Percentiles rank a stretch among this genome's conserved stretches.
Evolutionary conservation across 345 rosid species (phyloP).

Genomic region (Eucalyptus cladocalyx): DNA sequence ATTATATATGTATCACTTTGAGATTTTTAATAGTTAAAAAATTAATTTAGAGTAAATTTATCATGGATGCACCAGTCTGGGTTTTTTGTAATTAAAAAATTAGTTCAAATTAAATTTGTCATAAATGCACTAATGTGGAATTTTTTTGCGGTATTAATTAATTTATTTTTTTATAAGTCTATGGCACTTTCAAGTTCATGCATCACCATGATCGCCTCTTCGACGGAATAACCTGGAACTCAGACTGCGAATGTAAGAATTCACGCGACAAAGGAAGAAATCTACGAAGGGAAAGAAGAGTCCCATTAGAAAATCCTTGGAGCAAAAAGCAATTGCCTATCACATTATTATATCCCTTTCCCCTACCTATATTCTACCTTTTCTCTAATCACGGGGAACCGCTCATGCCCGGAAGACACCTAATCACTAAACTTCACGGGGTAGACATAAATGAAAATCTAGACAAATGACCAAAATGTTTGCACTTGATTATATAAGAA

Average conservation of each 20-base stretch:
- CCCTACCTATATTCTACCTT: background rate
- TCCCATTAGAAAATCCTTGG: background rate
- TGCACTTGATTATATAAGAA: background rate
- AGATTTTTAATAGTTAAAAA: too few species aligned
- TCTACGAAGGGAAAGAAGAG: background rate
- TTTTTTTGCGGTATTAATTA: too few species aligned
- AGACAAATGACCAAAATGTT: background rate
- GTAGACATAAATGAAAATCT: background rate
- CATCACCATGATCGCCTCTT: background rate
- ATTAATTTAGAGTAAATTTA: fast-evolving
- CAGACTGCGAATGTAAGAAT: background rate
- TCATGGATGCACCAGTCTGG: fast-evolving
- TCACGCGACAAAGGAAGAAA: background rate
- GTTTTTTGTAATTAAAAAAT: too few species aligned
- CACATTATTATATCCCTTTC: background rate
- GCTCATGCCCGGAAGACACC: background rate
- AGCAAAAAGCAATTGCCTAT: background rate
- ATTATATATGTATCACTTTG: background rate
- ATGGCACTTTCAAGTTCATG: background rate
- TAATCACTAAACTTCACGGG: background rate
- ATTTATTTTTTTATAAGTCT: background rate
- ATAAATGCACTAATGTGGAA: fast-evolving
- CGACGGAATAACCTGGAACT: background rate
- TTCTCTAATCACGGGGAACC: background rate
- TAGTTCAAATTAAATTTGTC: too few species aligned